Base-by-base conservation (phyloP, 73 alveolate species). In the Paramecium biaurelia region DNA sequence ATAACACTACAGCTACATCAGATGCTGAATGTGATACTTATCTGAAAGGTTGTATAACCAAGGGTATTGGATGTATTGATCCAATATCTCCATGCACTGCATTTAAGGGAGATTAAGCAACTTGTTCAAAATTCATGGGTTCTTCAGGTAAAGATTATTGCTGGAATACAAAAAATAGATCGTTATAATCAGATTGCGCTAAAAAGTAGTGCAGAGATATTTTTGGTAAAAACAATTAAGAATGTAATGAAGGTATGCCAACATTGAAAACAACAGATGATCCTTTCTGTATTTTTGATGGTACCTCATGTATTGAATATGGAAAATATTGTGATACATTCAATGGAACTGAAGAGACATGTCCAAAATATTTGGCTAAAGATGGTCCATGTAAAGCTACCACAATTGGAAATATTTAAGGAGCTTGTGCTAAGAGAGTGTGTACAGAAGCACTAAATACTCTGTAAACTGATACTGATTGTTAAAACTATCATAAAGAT, bases 351-450 rank as follows among this genome's bases (percentile, higher is more conserved):
- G 38, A 21, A 34, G 35, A 9, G 5, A 34, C 87, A 12, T 74
- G 87, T 12, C 21, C 67, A 10, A 10, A 18, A 4, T 74, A 74
- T 74, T 15, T 37, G 2, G 90, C 76, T 10, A 9, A 1, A 23
- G 24, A 79, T 79, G 90, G 90, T 7, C 70, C 70, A 24, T 79
- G 90, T 18, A 79, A 79, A 45, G 38, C 76, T n/a, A 79, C 90
- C 20, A 45, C 28, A 7, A 28, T 18, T 79, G 70, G 76, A 42
- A 38, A 76, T 5, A 35, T 41, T 18, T 7, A 9, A n/a, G 70
- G 76, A 18, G 12, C 56, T 1, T 79, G 90, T 21, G 72, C 74
- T 8, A 24, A 30, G 24, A 79, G 49, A 43, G 72, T 47, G 1
- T 79, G 90, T 9, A 43, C 76, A 42, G 70, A 79, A 47, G 90